A percentile compares a stretch with the other conserved stretches of the same genome.
These are phyloP conservation scores for Endocarpon pusillum DNA, from an alignment of 495 filamentous ascomycete genomes.

Conservation along the genomic window DNA sequence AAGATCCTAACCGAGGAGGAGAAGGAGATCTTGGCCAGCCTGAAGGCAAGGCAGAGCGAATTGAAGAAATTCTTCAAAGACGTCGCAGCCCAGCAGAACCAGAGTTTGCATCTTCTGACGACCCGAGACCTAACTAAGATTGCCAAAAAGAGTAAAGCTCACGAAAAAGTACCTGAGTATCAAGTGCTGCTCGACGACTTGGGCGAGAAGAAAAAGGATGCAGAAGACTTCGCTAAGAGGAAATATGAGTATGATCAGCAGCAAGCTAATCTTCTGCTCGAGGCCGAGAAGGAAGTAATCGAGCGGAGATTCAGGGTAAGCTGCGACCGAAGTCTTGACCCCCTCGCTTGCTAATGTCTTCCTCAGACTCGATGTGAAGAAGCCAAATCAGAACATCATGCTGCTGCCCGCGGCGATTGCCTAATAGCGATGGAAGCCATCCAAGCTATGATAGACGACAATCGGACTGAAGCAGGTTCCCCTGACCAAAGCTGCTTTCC, in stretches of 20 bases:
- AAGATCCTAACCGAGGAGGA: conserved; percentile 7
- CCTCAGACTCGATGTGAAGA: no score
- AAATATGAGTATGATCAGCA: conserved; percentile 18
- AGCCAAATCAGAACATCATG: no score
- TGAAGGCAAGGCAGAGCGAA: conserved; percentile 26
- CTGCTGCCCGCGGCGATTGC: no score
- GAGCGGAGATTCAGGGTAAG: conserved; percentile 17
- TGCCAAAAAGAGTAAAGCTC: conserved; percentile 23
- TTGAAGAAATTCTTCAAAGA: conserved; percentile 26
- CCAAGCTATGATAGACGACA: no score
- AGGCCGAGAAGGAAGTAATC: conserved; percentile 15
- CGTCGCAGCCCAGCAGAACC: conserved; percentile 23
- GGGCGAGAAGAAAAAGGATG: conserved; percentile 7
- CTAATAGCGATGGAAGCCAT: no score
- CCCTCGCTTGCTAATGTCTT: no score
- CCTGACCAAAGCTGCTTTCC: no score
- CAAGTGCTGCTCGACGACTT: conserved; percentile 14
- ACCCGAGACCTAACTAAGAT: conserved; percentile 22
- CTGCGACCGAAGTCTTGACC: no score
- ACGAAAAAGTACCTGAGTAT: conserved; percentile 26
- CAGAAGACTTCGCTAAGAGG: conserved; percentile 9
- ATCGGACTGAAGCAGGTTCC: no score
- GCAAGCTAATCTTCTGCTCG: conserved; percentile 13
- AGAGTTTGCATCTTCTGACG: conserved; percentile 23
- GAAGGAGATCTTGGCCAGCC: conserved; percentile 4